Evolutionary conservation across 179 eudicot genomes (phyloP), one percentile per base, ranked within the genome.

Genomic region (Camellia oleifera): DNA sequence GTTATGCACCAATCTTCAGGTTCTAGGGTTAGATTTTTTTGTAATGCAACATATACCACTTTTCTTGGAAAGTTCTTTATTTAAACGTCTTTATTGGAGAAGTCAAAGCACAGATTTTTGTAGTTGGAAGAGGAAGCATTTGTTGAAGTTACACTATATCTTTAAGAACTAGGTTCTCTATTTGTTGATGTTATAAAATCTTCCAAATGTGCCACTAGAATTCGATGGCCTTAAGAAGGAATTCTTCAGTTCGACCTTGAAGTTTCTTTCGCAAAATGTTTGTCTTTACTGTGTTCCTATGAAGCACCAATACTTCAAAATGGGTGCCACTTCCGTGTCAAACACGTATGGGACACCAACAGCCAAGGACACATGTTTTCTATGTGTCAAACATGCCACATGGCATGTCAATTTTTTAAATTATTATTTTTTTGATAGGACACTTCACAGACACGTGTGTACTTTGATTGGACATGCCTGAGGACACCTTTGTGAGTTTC

Each of bases 1-100:
- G 99, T 96, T 45, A 60, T 88, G 67, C 78, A 70, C 65, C 75
- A 4, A 54, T 75, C 68, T 83, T 69, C 71, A 67, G 64, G 69
- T 79, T 48, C 26, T 77, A 50, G 26, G 50, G 48, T 7, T 8
- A 63, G 14, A 44, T 45, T 11, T 20, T 48, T 32, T 76, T 76
- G 13, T 46, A 76, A 76, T 9, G 26, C 60, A 60, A 14, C 40
- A 32, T 17, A 4, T 75, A 13, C 57, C 58, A 76, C 53, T 46
- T 46, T 62, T 62, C 57, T 63, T 20, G 66, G 67, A 60, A 68
- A 68, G 18, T 44, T 5, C 5, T 44, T 57, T 57, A 7, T 10
- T 57, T 57, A 7, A 57, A 57, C 61, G 11, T 9, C 61, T 57
- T 57, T 57, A 3, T 9, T 57, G 61, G 61, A 11, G 69, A 65